A percentile compares a stretch with the other conserved stretches of the same genome.
phyloP scores from a whole-genome alignment of 305 asterid species.

The Petunia hybrid region DNA sequence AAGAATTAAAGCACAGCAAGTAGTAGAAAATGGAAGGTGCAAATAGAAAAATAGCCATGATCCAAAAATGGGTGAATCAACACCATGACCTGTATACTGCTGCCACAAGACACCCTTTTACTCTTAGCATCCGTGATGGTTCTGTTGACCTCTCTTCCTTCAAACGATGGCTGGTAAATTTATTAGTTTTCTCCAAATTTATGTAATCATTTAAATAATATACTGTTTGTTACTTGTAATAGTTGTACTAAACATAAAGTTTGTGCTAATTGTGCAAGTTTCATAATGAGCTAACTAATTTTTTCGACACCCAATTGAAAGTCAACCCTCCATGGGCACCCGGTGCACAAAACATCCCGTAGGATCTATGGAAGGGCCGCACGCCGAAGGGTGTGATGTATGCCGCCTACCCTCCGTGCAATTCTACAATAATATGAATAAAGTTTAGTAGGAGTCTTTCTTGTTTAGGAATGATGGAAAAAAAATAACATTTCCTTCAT shows the following conservation, averaged over 20 bases:
- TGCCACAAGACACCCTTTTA: conserved; percentile 71
- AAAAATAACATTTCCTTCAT: background rate
- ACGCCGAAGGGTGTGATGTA: too few relatives aligned
- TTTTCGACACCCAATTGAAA: too few relatives aligned
- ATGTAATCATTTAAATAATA: too few relatives aligned
- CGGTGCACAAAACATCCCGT: too few relatives aligned
- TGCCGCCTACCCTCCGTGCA: too few relatives aligned
- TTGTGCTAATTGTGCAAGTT: background rate
- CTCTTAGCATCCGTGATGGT: conserved; percentile 64
- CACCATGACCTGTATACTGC: conserved; percentile 48
- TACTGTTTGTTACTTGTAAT: background rate
- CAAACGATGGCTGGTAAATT: conserved; percentile 75
- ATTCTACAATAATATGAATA: too few relatives aligned
- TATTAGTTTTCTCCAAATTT: background rate
- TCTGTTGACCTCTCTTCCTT: conserved; percentile 59
- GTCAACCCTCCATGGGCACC: too few relatives aligned
- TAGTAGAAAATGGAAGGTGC: conserved; percentile 1
- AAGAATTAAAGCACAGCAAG: background rate
- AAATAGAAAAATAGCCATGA: conserved; percentile 20
- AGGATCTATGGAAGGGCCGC: too few relatives aligned
- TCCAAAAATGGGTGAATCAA: conserved; percentile 56
- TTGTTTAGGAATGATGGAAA: background rate
- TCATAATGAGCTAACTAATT: background rate
- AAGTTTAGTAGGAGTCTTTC: too few relatives aligned
- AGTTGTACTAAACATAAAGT: background rate